Evolutionary conservation across 2,329 filamentous ascomycete species (phyloP), one percentile per base, ranked within the genome.

Genomic region (Beauveria pseudobassiana): DNA sequence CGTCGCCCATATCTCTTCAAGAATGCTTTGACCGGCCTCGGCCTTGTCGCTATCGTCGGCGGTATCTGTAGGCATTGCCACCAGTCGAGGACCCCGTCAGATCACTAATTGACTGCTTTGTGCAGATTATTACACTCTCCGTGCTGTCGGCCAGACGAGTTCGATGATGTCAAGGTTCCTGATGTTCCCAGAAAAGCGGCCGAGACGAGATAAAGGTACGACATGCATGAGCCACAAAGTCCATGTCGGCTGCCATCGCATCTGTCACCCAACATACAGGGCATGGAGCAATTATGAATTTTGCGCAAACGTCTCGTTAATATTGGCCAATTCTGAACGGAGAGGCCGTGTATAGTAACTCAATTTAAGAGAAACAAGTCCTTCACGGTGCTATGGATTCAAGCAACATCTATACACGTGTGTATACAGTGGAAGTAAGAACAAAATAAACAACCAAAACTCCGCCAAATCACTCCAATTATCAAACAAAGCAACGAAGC

Each of bases 111-210:
- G 42, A 28, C 20, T 50, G 18, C 16, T n/a, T 16, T 16, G 18
- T 5, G 51, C 62, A 85, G 83, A 85, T 69, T 77, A 76, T 67
- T 86, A 85, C 71, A 86, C 83, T 4, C 88, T 99, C 72, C 84
- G 81, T 67, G 91, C 91, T 60, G 90, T 99, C 71, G 91, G 93
- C 49, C 95, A 98, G 95, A 98, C 75, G 91, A 97, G 67, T 99
- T 99, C 78, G 90, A 93, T 62, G 95, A 99, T 73, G 93, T 98
- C 69, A 87, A 91, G 72, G 88, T 98, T 43, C 95, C 95, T 30
- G 89, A 91, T 72, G 80, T 83, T 58, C 88, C 90, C 53, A 74
- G 76, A 55, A 77, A 81, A 63, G 74, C 78, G n/a, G 70, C 76
- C 45, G 73, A 76, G 50, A 63, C 70, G 38, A 75, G 72, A 63